phyloP scores from a whole-genome alignment of 1,284 basidiomycete species.

The Phellinidium pouzarii region DNA sequence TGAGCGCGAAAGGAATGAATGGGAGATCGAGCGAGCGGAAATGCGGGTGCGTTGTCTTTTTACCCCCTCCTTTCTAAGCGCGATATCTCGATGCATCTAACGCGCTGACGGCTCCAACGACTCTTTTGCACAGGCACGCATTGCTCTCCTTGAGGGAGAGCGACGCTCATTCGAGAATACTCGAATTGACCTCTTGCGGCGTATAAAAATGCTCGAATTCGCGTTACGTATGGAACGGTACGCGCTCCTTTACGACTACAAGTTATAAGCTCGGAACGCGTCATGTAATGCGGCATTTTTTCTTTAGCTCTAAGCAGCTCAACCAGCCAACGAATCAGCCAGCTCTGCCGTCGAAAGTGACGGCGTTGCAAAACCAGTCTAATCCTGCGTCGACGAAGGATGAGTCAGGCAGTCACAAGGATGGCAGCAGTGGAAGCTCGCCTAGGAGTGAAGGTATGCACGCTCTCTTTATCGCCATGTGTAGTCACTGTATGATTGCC shows the following conservation, averaged over 20 bases:
- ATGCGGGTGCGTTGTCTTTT: slow-evolving; percentile 74
- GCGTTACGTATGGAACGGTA: slow-evolving; percentile 91
- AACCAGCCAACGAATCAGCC: slow-evolving; percentile 46
- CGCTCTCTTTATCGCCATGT: not conserved
- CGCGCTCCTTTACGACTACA: slow-evolving; percentile 26
- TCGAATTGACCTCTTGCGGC: slow-evolving; percentile 89
- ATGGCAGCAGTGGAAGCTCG: slow-evolving; percentile 70
- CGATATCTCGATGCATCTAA: not conserved
- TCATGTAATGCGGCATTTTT: slow-evolving; percentile 12
- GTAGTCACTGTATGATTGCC: slow-evolving; percentile 21
- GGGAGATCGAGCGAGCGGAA: slow-evolving; percentile 99
- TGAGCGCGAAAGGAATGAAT: slow-evolving; percentile 97
- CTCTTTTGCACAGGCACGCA: slow-evolving; percentile 63
- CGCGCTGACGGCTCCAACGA: not conserved
- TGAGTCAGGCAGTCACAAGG: slow-evolving; percentile 61
- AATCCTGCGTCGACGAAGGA: slow-evolving; percentile 54
- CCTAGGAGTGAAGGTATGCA: slow-evolving; percentile 70
- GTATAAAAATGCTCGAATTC: slow-evolving; percentile 99
- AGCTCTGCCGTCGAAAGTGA: slow-evolving; percentile 53
- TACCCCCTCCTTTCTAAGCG: slow-evolving; percentile 23
- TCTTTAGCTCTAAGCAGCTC: slow-evolving; percentile 72
- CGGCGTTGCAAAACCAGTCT: slow-evolving; percentile 48
- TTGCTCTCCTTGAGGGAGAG: slow-evolving; percentile 96
- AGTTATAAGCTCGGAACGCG: slow-evolving; percentile 21
- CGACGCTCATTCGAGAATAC: slow-evolving; percentile 95